A percentile compares a stretch with the other conserved stretches of the same genome.
Conservation (phyloP, 768 basidiomycete species). For the Tylopilus rubrobrunneus region DNA sequence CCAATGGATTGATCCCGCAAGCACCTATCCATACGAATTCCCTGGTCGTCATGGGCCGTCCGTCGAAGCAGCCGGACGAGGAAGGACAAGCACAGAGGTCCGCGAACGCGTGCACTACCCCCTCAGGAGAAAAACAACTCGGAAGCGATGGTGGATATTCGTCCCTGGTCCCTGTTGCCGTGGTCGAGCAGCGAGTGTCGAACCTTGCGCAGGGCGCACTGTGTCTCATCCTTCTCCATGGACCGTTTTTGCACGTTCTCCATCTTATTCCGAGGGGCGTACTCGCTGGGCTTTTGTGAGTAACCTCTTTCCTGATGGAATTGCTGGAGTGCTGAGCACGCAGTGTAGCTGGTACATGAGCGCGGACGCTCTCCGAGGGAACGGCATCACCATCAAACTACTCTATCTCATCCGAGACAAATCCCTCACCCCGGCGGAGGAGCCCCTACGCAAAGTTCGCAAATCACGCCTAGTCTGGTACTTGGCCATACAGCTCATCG, state of each 20-base stretch:
- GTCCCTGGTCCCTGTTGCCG: conserved; percentile 54
- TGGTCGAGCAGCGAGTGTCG: conserved; percentile 92
- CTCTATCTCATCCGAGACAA: conserved; percentile 77
- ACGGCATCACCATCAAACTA: conserved; percentile 80
- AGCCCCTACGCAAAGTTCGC: conserved; percentile 76
- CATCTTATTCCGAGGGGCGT: conserved; percentile 78
- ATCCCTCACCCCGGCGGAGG: conserved; percentile 51
- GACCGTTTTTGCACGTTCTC: conserved; percentile 79
- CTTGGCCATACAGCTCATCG: conserved; percentile 68
- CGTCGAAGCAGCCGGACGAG: conserved; percentile 36
- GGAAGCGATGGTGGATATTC: conserved; percentile 7
- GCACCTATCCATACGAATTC: conserved; percentile 93
- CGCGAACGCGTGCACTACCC: background rate
- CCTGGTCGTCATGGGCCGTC: conserved; percentile 62
- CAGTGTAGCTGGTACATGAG: conserved; percentile 85
- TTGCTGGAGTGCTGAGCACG: background rate
- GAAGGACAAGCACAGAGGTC: conserved; percentile 24
- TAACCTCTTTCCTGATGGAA: conserved; percentile 8
- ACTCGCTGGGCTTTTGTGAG: conserved; percentile 81
- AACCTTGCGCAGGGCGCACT: conserved; percentile 82
- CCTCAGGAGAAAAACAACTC: conserved; percentile 26
- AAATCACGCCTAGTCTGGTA: conserved; percentile 72
- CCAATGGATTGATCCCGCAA: conserved; percentile 80
- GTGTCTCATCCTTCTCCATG: conserved; percentile 74
- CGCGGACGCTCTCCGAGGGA: conserved; percentile 69